Conservation (phyloP, 2,329 filamentous ascomycete species). For the Penicillium concentricum region DNA sequence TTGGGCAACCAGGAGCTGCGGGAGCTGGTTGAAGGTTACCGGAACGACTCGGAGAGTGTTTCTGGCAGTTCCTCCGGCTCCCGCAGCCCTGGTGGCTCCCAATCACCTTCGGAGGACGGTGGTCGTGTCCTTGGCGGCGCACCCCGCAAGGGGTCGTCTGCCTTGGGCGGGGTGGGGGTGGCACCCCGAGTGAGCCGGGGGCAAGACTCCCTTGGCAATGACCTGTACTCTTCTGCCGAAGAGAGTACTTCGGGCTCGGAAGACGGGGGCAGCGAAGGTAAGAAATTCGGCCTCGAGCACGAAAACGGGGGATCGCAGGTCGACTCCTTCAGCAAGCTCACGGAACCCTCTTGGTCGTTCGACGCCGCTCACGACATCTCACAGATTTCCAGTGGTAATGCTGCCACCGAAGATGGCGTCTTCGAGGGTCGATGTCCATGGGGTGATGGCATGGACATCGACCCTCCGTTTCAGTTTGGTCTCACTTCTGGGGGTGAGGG, state of each 20-base stretch:
- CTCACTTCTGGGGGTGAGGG: conserved; percentile 29
- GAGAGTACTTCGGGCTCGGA: conserved; percentile 16
- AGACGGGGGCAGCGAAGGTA: conserved; percentile 25
- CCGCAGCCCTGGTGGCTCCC: conserved; percentile 18
- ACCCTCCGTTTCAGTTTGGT: conserved; percentile 21
- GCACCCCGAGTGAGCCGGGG: conserved; percentile 62
- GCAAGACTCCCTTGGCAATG: conserved; percentile 37
- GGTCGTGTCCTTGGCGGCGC: conserved; percentile 81
- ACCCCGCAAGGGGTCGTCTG: conserved; percentile 88
- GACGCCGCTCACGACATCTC: conserved; percentile 32
- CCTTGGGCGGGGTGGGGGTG: conserved; percentile 74
- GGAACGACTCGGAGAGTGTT: conserved; percentile 49
- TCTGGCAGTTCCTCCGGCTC: conserved; percentile 46
- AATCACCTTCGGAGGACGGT: conserved; percentile 72
- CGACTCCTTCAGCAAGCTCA: conserved; percentile 26
- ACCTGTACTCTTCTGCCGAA: conserved; percentile 26
- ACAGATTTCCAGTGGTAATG: conserved; percentile 28
- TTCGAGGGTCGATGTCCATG: conserved; percentile 34
- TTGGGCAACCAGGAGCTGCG: conserved; percentile 77
- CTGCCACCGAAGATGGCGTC: conserved; percentile 31
- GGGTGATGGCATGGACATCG: conserved; percentile 30
- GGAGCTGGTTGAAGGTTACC: conserved; percentile 65
- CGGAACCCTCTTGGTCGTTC: conserved; percentile 40
- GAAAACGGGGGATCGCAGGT: conserved; percentile 16
- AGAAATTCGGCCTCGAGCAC: conserved; percentile 35